Evolutionary conservation across 2,329 filamentous ascomycete species (phyloP).

Genomic region (Fusarium hostae): DNA sequence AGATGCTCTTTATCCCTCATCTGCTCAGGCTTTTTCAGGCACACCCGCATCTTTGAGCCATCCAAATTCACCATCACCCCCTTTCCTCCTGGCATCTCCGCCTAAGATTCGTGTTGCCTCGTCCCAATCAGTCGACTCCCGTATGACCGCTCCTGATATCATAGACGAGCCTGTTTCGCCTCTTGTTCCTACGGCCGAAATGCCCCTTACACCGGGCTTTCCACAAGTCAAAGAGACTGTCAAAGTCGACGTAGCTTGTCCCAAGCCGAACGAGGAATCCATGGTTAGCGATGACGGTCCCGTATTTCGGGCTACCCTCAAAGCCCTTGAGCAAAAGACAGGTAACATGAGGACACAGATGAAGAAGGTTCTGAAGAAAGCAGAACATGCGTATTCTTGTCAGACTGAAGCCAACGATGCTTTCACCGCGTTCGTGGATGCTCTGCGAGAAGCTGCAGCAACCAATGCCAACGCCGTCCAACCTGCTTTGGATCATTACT

Average conservation of each 20-base stretch:
- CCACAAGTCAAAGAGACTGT: slow-evolving; percentile 62
- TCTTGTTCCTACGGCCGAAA: slow-evolving; percentile 53
- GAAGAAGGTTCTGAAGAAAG: slow-evolving; percentile 94
- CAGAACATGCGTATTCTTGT: slow-evolving; percentile 85
- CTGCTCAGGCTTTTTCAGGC: slow-evolving; percentile 52
- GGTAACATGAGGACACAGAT: slow-evolving; percentile 93
- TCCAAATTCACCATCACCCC: slow-evolving; percentile 75
- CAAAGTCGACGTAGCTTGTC: slow-evolving; percentile 88
- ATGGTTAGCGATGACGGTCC: slow-evolving; percentile 90
- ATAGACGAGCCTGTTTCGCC: slow-evolving; percentile 69
- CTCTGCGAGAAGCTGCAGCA: slow-evolving; percentile 84
- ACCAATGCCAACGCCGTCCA: slow-evolving; percentile 98
- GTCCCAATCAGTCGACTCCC: slow-evolving; percentile 84
- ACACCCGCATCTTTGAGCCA: slow-evolving; percentile 59
- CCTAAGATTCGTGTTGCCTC: slow-evolving; percentile 87
- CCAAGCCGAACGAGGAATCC: slow-evolving; percentile 86
- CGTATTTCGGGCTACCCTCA: slow-evolving; percentile 95
- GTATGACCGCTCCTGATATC: slow-evolving; percentile 77
- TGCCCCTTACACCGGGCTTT: slow-evolving; percentile 42
- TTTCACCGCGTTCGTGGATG: slow-evolving; percentile 83
- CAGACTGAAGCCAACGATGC: slow-evolving; percentile 89
- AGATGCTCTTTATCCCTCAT: neutral
- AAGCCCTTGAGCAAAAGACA: slow-evolving; percentile 94
- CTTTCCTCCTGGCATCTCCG: slow-evolving; percentile 77
- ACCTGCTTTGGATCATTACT: slow-evolving; percentile 96